Evolutionary conservation across 179 eudicot genomes (phyloP), one percentile per base, ranked within the genome.

Genomic region (Carnegiea gigantea): DNA sequence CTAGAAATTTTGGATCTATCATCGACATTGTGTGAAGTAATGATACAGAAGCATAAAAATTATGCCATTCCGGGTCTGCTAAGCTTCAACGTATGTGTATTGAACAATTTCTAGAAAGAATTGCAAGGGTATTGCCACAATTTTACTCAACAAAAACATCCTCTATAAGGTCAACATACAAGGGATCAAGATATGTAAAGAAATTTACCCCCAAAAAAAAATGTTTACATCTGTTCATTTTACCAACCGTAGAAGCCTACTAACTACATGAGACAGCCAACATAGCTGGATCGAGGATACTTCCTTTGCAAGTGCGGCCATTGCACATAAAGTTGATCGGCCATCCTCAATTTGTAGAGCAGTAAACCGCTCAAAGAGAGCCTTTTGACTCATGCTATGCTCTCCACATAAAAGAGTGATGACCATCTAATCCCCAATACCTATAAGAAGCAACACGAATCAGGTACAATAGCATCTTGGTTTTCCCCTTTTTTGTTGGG

Each of bases 291-390:
- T 82, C 92, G 85, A 46, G 93, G 94, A 85, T 92, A 91, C 80
- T 90, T 85, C 83, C 73, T 88, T 83, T 92, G 88, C 76, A 95
- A 91, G 78, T 94, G 98, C 38, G 98, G 98, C 98, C 98, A 95
- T 85, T 95, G 98, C 60, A 94, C 95, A 78, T 90, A 94, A 11
- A 95, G 72, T 78, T 91, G 95, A 90, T 95, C 99, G 6, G 93
- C 95, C 84, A 94, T 88, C 51, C 82, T 81, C 53, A 93, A 84
- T 85, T 91, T 90, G 91, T 95, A 95, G 72, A 95, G 95, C 82
- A 95, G 84, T 88, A 90, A 86, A 23, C 98, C 99, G 79, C 97
- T 92, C 82, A 94, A 82, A 17, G 98, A 94, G 46, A 93, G 88
- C 85, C 90, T 87, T 84, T 82, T 89, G 75, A 95, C 99, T 87